Conservation (phyloP, 352 stramenopile genomes). For the Halophytophthora polymorphica region DNA sequence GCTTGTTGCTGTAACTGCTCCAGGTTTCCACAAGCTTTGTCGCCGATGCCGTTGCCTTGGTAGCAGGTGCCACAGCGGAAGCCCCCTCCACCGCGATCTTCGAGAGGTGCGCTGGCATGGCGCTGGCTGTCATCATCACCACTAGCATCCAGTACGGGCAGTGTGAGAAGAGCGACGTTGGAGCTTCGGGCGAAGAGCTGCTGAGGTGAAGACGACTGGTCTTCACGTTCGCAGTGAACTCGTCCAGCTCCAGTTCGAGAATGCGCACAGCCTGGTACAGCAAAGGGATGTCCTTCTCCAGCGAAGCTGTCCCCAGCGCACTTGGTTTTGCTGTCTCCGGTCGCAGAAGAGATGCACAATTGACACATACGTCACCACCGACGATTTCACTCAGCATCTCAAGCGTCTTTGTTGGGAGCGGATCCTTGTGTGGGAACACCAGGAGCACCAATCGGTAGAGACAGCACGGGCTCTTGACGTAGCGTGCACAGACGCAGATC, state of each 20-base stretch:
- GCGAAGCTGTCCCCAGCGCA: constrained; percentile 25
- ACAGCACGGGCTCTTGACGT: constrained; percentile 68
- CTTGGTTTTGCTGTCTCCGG: constrained; percentile 5
- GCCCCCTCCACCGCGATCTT: constrained; percentile 48
- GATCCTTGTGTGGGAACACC: constrained; percentile 73
- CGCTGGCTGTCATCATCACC: constrained; percentile 39
- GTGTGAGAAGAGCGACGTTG: constrained; percentile 44
- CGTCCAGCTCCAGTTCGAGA: constrained; percentile 46
- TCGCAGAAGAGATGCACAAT: constrained; percentile 32
- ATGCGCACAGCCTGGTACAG: constrained; percentile 59
- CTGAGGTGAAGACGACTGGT: constrained; percentile 58
- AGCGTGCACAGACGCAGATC: constrained; percentile 62
- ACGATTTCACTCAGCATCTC: constrained; percentile 57
- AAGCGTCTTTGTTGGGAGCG: constrained; percentile 45
- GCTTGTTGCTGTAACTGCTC: constrained; percentile 48
- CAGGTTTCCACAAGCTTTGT: constrained; percentile 59
- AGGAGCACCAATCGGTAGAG: constrained; percentile 53
- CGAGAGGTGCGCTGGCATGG: constrained; percentile 56
- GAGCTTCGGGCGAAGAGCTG: constrained; percentile 19
- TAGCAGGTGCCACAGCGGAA: constrained; percentile 16
- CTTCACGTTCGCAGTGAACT: constrained; percentile 63
- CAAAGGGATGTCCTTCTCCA: constrained; percentile 64
- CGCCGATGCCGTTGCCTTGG: constrained; percentile 14
- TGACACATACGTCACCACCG: constrained; percentile 47
- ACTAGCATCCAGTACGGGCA: constrained; percentile 77